Evolutionary conservation across 176 grass and related monocot genomes (phyloP).

Genomic region (Triticum aestivum): DNA sequence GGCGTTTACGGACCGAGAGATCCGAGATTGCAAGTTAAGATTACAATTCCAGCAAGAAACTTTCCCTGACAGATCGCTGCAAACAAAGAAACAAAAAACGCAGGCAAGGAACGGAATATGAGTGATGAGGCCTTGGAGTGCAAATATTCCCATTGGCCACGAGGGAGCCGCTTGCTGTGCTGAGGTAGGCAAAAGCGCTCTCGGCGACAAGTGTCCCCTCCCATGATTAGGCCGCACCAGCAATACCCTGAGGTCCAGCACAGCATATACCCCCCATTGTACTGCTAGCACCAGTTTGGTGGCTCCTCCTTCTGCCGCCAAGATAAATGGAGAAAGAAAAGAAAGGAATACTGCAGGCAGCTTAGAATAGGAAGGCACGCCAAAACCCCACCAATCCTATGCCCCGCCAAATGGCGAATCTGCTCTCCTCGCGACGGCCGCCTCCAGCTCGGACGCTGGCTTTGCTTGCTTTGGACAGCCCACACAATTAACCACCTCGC

Average conservation of each 20-base stretch:
- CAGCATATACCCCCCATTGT: neutral
- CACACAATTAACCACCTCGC: slow-evolving; percentile 4
- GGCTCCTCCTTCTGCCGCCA: neutral
- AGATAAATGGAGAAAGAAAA: neutral
- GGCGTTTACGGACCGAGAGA: too few species aligned
- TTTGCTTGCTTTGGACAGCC: slow-evolving; percentile 31
- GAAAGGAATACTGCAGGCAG: neutral
- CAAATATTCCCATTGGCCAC: slow-evolving; percentile 3
- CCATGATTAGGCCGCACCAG: neutral
- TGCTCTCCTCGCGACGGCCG: neutral
- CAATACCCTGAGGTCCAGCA: neutral
- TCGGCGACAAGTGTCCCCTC: slow-evolving; percentile 7
- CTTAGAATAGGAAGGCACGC: neutral
- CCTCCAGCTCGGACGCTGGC: slow-evolving; percentile 21
- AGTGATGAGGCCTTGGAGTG: neutral
- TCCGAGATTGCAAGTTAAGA: too few species aligned
- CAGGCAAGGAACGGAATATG: neutral
- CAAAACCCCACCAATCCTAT: slow-evolving; percentile 10
- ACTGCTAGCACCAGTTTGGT: neutral
- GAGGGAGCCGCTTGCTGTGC: neutral
- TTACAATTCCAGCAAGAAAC: neutral
- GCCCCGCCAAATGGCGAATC: neutral
- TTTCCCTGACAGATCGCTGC: neutral
- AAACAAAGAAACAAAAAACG: neutral
- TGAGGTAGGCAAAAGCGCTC: neutral